phyloP scores from a whole-genome alignment of 2,329 filamentous ascomycete genomes.

The Botrytis fragariae region DNA sequence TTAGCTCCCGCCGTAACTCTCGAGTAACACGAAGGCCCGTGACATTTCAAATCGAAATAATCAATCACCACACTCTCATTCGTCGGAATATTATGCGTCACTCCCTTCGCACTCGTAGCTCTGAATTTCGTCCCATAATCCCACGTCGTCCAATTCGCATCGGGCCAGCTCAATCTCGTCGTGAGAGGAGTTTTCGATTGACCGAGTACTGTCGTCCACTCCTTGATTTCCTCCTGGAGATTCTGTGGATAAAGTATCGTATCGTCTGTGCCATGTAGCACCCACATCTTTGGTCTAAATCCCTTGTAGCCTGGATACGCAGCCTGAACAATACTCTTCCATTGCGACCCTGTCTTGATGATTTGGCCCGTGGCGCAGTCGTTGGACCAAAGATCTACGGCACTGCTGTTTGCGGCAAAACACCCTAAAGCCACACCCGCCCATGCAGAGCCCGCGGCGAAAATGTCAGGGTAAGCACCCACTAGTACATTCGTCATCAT shows the following conservation, averaged over 20 bases:
- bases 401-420: slow-evolving; percentile 40
- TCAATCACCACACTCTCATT: slow-evolving; percentile 27
- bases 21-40: slow-evolving; percentile 16
- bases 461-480: slow-evolving; percentile 49
- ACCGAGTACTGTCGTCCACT: slow-evolving; percentile 47
- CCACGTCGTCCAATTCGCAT: slow-evolving; percentile 33
- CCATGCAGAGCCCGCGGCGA: slow-evolving; percentile 46
- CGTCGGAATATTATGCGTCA: slow-evolving; percentile 31
- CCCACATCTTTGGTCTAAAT: slow-evolving; percentile 20
- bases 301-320: slow-evolving; percentile 42
- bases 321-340: slow-evolving; percentile 42
- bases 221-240: slow-evolving; percentile 45
- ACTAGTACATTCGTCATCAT: slow-evolving; percentile 53
- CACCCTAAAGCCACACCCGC: slow-evolving; percentile 47
- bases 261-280: slow-evolving; percentile 42
- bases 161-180: slow-evolving; percentile 30
- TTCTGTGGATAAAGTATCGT: slow-evolving; percentile 42
- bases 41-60: slow-evolving; percentile 32
- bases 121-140: slow-evolving; percentile 29
- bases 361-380: slow-evolving; percentile 44
- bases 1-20: not conserved
- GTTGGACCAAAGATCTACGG: slow-evolving; percentile 49
- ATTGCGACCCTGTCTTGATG: slow-evolving; percentile 42
- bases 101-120: slow-evolving; percentile 25
- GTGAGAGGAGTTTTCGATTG: slow-evolving; percentile 25